phyloP scores from a whole-genome alignment of 805 yeast species.

The Candida maesae region DNA sequence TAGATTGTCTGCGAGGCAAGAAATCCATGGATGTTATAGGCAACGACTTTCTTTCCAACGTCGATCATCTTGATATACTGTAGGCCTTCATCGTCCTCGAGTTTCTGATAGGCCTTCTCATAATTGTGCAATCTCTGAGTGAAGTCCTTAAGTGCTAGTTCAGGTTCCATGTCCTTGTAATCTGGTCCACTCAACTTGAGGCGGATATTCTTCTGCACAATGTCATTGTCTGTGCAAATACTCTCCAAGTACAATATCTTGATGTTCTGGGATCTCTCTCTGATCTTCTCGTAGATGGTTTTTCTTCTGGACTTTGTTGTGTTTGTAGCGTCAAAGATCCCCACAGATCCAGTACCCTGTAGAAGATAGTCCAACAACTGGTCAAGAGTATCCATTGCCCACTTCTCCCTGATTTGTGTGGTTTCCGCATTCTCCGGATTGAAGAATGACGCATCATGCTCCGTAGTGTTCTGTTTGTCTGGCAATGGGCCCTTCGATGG shows the following conservation, averaged over 20 bases:
- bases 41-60: slow-evolving; percentile 91
- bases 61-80: slow-evolving; percentile 95
- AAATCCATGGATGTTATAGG: slow-evolving; percentile 84
- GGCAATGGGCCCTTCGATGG: slow-evolving; percentile 67
- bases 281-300: slow-evolving; percentile 53
- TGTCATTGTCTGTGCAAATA: slow-evolving; percentile 73
- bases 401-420: slow-evolving; percentile 71
- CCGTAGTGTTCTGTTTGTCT: slow-evolving; percentile 29
- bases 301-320: slow-evolving; percentile 64
- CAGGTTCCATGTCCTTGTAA: slow-evolving; percentile 80
- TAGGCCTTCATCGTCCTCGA: slow-evolving; percentile 69
- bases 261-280: slow-evolving; percentile 54
- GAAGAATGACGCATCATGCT: slow-evolving; percentile 82
- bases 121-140: slow-evolving; percentile 76
- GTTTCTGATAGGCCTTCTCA: slow-evolving; percentile 85
- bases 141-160: slow-evolving; percentile 75
- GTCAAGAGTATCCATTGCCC: slow-evolving; percentile 95
- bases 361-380: slow-evolving; percentile 77
- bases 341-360: slow-evolving; percentile 83
- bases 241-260: slow-evolving; percentile 85
- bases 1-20: slow-evolving; percentile 91
- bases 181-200: slow-evolving; percentile 92
- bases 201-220: slow-evolving; percentile 79
- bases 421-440: slow-evolving; percentile 70
- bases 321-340: slow-evolving; percentile 85